Conservation (phyloP, 441 rosid species). For the Pelargonium citronellum region DNA sequence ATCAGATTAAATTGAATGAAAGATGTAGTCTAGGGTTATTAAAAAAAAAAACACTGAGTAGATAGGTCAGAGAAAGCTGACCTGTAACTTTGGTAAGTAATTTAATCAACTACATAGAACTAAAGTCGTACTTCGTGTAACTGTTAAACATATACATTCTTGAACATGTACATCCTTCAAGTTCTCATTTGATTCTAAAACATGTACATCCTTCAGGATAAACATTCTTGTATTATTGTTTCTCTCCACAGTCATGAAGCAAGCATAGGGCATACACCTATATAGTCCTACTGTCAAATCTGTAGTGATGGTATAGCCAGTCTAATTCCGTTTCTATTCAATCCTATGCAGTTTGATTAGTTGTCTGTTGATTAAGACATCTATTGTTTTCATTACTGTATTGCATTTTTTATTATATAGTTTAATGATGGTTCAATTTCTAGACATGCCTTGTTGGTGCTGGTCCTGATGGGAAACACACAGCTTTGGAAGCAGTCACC, state of each 20-base stretch:
- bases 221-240: neutral
- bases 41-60: neutral
- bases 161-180: neutral
- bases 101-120: neutral
- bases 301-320: neutral
- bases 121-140: neutral
- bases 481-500: slow-evolving; percentile 99
- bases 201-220: neutral
- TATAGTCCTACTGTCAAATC: neutral
- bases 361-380: slow-evolving; percentile 3
- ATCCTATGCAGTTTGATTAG: neutral
- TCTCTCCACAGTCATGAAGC: neutral
- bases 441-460: slow-evolving; percentile 99
- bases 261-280: neutral
- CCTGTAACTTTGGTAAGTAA: neutral
- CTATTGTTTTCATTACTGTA: neutral
- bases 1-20: neutral
- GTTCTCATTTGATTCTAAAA: neutral
- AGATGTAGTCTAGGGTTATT: neutral
- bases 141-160: neutral
- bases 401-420: slow-evolving; percentile 13
- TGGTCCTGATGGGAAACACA: slow-evolving; percentile 98
- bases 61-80: neutral
- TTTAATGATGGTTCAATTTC: slow-evolving; percentile 15
- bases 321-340: slow-evolving; percentile 1